phyloP scores from a whole-genome alignment of 306 rosid genomes.

The Bauhinia variegata region DNA sequence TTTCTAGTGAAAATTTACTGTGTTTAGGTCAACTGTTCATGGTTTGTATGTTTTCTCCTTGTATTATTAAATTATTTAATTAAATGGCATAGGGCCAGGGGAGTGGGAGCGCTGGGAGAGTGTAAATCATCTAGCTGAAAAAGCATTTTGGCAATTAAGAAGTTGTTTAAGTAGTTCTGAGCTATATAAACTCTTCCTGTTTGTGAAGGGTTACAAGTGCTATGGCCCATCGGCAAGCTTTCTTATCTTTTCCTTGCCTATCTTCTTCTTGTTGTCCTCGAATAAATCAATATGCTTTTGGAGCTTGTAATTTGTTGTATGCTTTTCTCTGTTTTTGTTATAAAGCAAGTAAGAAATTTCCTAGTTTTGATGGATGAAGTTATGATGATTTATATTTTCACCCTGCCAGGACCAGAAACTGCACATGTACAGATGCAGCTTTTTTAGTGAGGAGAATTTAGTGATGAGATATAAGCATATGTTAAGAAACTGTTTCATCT shows the following conservation, averaged over 20 bases:
- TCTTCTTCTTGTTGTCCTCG: too few relatives aligned
- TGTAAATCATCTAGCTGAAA: background rate
- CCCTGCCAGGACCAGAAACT: background rate
- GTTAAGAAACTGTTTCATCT: background rate
- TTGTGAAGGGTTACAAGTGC: background rate
- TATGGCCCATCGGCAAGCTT: background rate
- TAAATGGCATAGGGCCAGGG: background rate
- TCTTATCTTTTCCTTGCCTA: conserved; percentile 4
- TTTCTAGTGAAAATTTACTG: too few relatives aligned
- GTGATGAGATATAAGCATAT: background rate
- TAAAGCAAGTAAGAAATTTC: background rate
- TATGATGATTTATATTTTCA: background rate
- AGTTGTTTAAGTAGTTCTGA: background rate
- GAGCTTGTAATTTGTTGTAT: too few relatives aligned
- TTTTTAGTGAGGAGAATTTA: too few relatives aligned
- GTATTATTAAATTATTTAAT: background rate
- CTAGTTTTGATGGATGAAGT: background rate
- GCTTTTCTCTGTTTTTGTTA: background rate
- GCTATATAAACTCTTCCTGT: background rate
- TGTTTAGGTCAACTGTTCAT: background rate
- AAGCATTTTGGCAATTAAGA: background rate
- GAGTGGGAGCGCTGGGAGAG: too few relatives aligned
- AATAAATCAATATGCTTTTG: too few relatives aligned
- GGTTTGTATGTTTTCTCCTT: too few relatives aligned
- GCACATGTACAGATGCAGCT: too few relatives aligned